Base-by-base conservation (phyloP, 768 basidiomycete genomes). In the Suillus sp. region DNA sequence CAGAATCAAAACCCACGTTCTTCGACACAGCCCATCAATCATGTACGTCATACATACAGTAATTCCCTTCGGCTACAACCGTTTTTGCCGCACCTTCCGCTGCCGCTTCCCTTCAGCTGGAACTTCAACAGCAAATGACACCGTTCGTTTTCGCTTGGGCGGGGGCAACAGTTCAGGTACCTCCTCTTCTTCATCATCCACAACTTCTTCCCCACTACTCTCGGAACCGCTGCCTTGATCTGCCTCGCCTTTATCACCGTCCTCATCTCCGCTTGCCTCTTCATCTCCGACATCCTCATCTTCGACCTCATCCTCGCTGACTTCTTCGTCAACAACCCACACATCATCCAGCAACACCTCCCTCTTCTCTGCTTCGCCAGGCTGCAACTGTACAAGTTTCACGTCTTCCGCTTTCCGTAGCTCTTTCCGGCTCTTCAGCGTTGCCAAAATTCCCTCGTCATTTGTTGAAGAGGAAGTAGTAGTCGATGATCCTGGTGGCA, bases 341-440 rank as follows among this genome's bases (percentile, higher is more conserved):
- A 67, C 65, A 34, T 66, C 70, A 20, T 79, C 78, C 62, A 83
- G 69, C 53, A 77, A 80, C 20, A 84, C 72, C 25, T 72, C 73
- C 35, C 86, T 77, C 51, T 59, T 57, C 59, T 86, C 86, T 27
- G 75, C 69, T 60, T 48, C 67, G 0, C 81, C 79, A 16, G 75
- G 63, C 5, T 68, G 69, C 66, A 88, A 74, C 71, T 79, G 87
- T 57, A 96, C 85, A 65, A 92, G 69, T 13, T 87, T 89, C 65
- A 79, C 71, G 0, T 76, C 80, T 3, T 62, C 63, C 1, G 73
- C 71, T 67, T 84, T 86, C 65, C 91, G 83, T 71, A 91, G 79
- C 70, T 92, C 91, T 74, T 89, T 92, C 66, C 88, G 80, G 22
- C 84, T 80, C 51, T 71, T 72, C 59, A 87, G 73, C 58, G 67